These are phyloP conservation scores for Fusarium sarcochroum DNA, from an alignment of 2,329 filamentous ascomycete species.

Conservation along the genomic window DNA sequence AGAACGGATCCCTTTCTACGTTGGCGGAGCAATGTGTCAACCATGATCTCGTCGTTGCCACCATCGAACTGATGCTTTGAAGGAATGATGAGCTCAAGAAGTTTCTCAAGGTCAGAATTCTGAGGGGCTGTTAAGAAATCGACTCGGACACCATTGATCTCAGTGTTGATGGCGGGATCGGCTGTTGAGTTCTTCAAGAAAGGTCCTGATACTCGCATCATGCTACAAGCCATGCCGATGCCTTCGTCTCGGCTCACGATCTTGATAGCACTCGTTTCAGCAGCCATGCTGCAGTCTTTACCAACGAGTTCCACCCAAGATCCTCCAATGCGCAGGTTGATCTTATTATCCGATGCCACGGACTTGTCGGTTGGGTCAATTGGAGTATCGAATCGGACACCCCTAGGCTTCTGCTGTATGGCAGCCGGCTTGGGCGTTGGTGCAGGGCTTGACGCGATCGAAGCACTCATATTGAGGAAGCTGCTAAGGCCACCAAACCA, in stretches of 20 bases:
- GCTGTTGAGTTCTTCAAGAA: conserved; percentile 66
- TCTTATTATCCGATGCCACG: conserved; percentile 70
- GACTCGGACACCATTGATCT: conserved; percentile 76
- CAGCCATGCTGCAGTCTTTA: conserved; percentile 78
- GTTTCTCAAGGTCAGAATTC: conserved; percentile 83
- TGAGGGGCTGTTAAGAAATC: conserved; percentile 82
- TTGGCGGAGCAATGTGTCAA: conserved; percentile 91
- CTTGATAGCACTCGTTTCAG: conserved; percentile 87
- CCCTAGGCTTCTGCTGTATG: conserved; percentile 63
- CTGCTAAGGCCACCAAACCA: conserved; percentile 94
- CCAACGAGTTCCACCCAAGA: conserved; percentile 83
- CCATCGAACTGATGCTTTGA: conserved; percentile 91
- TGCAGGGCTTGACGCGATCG: conserved; percentile 81
- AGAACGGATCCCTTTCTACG: conserved; percentile 88
- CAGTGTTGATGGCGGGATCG: conserved; percentile 72
- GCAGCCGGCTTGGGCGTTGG: conserved; percentile 56
- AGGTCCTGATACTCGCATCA: conserved; percentile 81
- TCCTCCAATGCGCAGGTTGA: conserved; percentile 83
- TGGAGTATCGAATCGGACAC: conserved; percentile 71
- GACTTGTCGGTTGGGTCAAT: conserved; percentile 64
- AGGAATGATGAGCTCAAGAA: conserved; percentile 89
- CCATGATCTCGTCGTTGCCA: conserved; percentile 91
- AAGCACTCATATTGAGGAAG: conserved; percentile 88
- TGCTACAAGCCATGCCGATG: conserved; percentile 80
- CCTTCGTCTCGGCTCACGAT: conserved; percentile 81